Evolutionary conservation across 1,284 basidiomycete genomes (phyloP).

Genomic region (Austropuccinia psidii): DNA sequence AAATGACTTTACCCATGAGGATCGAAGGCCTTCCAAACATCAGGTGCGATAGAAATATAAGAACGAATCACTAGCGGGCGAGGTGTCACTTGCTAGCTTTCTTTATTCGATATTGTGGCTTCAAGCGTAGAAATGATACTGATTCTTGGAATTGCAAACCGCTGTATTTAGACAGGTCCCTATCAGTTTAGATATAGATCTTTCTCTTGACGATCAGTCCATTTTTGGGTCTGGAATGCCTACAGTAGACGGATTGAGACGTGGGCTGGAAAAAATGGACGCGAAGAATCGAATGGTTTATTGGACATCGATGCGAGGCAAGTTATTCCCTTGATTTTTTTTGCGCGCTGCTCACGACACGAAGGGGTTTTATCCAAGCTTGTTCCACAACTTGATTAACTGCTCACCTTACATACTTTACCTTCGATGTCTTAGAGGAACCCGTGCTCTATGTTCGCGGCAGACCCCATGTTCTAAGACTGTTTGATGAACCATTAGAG

Average conservation of each 20-base stretch:
- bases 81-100: too few species aligned
- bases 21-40: constrained; percentile 37
- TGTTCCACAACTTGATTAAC: constrained; percentile 57
- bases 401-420: too few species aligned
- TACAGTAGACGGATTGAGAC: constrained; percentile 58
- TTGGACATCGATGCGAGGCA: constrained; percentile 79
- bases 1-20: constrained; percentile 65
- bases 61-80: too few species aligned
- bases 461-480: constrained; percentile 83
- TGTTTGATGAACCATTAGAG: constrained; percentile 77
- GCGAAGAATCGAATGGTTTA: constrained; percentile 68
- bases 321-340: too few species aligned
- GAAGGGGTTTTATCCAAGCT: too few species aligned
- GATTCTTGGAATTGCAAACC: too few species aligned
- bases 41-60: constrained; percentile 12
- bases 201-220: constrained; percentile 12
- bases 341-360: too few species aligned
- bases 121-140: too few species aligned
- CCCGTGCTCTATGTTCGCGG: constrained; percentile 54
- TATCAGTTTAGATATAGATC: constrained; percentile 10
- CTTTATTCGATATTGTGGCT: too few species aligned
- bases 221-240: constrained; percentile 27
- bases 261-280: constrained; percentile 70
- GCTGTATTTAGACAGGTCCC: constrained; percentile 35
- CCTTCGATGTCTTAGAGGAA: constrained; percentile 35